Percentiles rank a stretch among this genome's conserved stretches.
Conservation (phyloP, 208 protist species). For the Leishmania amazonensis region DNA sequence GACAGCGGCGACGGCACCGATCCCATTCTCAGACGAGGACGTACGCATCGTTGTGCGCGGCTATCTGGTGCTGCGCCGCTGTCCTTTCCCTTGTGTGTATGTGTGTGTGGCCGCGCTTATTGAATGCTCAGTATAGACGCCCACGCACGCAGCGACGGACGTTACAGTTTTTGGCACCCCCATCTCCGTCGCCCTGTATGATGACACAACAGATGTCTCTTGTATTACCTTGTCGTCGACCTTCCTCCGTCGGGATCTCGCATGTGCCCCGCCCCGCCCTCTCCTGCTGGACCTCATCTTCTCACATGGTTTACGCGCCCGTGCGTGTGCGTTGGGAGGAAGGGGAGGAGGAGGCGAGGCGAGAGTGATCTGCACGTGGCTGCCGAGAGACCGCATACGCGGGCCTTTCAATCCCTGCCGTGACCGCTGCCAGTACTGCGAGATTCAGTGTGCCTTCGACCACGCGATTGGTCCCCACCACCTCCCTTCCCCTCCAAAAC, state of each 20-base stretch:
- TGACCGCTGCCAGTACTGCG: no score
- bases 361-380: no score
- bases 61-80: background rate
- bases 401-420: no score
- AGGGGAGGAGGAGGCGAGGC: background rate
- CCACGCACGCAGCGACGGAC: background rate
- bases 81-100: background rate
- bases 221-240: background rate
- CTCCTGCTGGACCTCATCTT: background rate
- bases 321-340: background rate
- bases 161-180: background rate
- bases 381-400: no score
- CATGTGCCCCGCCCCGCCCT: background rate
- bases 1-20: background rate
- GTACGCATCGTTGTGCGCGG: no score
- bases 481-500: background rate
- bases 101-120: no score
- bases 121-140: background rate
- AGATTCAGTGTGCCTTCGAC: no score
- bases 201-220: no score
- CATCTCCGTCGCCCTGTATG: background rate
- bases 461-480: background rate
- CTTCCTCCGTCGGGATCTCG: background rate
- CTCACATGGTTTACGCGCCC: background rate
- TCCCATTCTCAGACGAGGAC: background rate